Evolutionary conservation across 1,284 basidiomycete species (phyloP).

Genomic region (Moesziomyces aphidis): DNA sequence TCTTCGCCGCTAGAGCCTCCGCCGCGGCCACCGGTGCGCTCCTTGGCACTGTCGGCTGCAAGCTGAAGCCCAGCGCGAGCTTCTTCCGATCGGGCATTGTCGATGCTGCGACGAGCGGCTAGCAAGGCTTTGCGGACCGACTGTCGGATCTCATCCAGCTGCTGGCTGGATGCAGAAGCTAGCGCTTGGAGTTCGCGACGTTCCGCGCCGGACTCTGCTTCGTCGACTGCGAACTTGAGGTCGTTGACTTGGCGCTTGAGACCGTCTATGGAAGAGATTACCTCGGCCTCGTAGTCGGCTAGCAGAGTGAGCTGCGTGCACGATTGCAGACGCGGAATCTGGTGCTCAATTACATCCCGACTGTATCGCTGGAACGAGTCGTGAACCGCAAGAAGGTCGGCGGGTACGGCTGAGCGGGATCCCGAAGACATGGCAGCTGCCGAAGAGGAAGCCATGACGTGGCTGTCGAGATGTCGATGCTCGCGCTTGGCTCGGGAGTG

Average conservation of each 20-base stretch:
- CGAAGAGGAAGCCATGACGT: slow-evolving; percentile 9
- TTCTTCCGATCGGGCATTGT: slow-evolving; percentile 23
- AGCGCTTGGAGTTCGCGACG: slow-evolving; percentile 24
- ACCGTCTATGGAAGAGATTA: slow-evolving; percentile 45
- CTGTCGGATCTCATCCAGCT: slow-evolving; percentile 40
- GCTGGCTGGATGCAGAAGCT: slow-evolving; percentile 5
- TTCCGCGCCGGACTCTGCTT: slow-evolving; percentile 39
- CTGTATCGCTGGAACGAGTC: slow-evolving; percentile 38
- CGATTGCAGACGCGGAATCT: slow-evolving; percentile 37
- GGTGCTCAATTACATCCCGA: slow-evolving; percentile 44
- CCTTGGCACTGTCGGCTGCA: slow-evolving; percentile 46
- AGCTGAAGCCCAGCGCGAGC: slow-evolving; percentile 33
- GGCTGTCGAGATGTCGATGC: background rate
- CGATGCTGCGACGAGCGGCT: slow-evolving; percentile 28
- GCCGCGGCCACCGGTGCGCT: slow-evolving; percentile 32
- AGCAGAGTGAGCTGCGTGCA: slow-evolving; percentile 35
- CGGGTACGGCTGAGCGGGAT: slow-evolving; percentile 22
- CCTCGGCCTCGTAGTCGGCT: slow-evolving; percentile 44
- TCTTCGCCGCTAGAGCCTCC: slow-evolving; percentile 52
- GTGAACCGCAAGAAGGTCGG: slow-evolving; percentile 33
- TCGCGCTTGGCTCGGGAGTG: background rate
- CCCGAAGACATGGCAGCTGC: slow-evolving; percentile 6
- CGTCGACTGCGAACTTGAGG: slow-evolving; percentile 50
- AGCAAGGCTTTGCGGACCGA: slow-evolving; percentile 30
- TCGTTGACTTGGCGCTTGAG: slow-evolving; percentile 46